phyloP scores from a whole-genome alignment of 2,329 filamentous ascomycete species.

The Penicillium sp. region DNA sequence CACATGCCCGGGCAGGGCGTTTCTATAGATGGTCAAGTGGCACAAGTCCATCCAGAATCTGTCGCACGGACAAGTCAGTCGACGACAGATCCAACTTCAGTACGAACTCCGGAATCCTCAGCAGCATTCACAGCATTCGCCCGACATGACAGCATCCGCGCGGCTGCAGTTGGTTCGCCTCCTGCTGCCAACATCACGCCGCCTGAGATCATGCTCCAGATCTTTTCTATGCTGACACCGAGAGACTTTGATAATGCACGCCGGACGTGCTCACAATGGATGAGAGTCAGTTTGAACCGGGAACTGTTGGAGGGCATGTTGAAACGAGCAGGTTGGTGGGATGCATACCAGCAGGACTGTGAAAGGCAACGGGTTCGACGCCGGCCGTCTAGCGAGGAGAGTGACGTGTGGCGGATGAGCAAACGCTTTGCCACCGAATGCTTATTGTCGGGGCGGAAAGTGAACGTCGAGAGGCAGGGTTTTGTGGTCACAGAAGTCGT shows the following conservation, averaged over 20 bases:
- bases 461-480: constrained; percentile 27
- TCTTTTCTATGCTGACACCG: constrained; percentile 45
- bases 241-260: constrained; percentile 58
- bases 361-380: constrained; percentile 26
- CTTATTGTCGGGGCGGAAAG: constrained; percentile 38
- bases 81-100: neutral
- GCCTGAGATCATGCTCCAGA: constrained; percentile 48
- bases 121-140: neutral
- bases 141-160: neutral
- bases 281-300: constrained; percentile 53
- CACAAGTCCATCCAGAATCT: no score
- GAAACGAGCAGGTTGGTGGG: constrained; percentile 54
- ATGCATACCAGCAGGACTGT: constrained; percentile 34
- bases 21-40: neutral
- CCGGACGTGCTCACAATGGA: constrained; percentile 58
- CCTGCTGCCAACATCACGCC: constrained; percentile 40
- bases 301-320: constrained; percentile 52
- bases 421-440: constrained; percentile 49
- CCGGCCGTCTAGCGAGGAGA: constrained; percentile 37
- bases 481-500: constrained; percentile 40
- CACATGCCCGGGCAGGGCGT: neutral
- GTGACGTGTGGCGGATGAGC: constrained; percentile 41
- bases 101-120: neutral
- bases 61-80: neutral
- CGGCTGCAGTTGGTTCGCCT: constrained; percentile 8